Percentiles rank a stretch among this genome's conserved stretches.
Evolutionary conservation across 352 stramenopile species (phyloP).

Genomic region (Phytophthora pinifolia): DNA sequence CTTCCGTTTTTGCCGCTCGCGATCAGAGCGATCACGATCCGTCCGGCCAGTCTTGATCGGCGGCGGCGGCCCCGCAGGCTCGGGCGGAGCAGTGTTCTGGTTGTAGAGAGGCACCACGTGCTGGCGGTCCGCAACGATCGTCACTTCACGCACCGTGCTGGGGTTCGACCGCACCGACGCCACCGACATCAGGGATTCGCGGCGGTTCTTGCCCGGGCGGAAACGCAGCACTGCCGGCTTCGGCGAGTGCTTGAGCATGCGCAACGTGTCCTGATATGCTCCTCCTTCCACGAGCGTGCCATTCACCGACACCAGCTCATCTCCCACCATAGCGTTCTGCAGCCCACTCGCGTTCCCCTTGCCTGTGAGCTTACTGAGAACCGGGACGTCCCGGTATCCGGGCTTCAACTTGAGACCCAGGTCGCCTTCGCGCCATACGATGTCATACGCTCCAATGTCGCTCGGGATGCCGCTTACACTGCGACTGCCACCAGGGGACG

Average conservation of each 20-base stretch:
- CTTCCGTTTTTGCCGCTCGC: conserved; percentile 64
- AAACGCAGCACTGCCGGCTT: conserved; percentile 85
- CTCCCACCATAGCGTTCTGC: conserved; percentile 80
- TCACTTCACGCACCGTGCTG: conserved; percentile 45
- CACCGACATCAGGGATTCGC: conserved; percentile 60
- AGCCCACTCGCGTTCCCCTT: conserved; percentile 81
- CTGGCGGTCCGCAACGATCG: conserved; percentile 38
- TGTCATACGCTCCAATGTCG: conserved; percentile 80
- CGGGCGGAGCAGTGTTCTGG: conserved; percentile 18
- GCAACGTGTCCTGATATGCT: conserved; percentile 82
- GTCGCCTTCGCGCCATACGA: conserved; percentile 87
- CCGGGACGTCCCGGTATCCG: conserved; percentile 66
- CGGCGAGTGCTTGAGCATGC: conserved; percentile 86
- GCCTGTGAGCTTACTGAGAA: conserved; percentile 83
- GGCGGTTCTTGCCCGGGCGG: conserved; percentile 56
- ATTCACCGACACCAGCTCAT: conserved; percentile 87
- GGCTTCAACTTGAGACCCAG: conserved; percentile 87
- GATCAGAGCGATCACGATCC: conserved; percentile 23
- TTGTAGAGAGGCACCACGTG: conserved; percentile 68
- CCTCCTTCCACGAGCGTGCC: conserved; percentile 75
- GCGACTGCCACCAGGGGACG: conserved; percentile 29
- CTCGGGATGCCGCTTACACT: conserved; percentile 36
- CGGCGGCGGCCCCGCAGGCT: conserved; percentile 13
- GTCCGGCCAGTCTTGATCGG: conserved; percentile 8
- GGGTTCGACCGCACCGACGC: conserved; percentile 61